Base-by-base conservation (phyloP, 257 asterid genomes). In the Solanum bukasovii region DNA sequence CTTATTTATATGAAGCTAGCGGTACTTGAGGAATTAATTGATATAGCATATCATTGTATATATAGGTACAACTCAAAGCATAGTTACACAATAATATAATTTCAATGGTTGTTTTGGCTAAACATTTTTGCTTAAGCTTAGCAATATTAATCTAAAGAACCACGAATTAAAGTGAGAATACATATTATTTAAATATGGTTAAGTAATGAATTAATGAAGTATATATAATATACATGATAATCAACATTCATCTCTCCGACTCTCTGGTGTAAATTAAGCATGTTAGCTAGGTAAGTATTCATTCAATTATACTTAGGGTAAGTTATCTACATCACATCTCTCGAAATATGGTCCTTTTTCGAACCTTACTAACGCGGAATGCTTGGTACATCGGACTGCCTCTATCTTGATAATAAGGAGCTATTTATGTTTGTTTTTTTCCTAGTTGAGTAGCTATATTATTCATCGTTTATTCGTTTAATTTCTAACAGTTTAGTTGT, bases 331-430 rank as follows among this genome's bases (percentile, higher is more conserved):
- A n/a, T 65, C 8, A n/a, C 8, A 65, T 0, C 6, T 25, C 16
- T 65, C 33, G 2, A 11, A 5, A n/a, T n/a, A 6, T 2, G 72
- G 7, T 8, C 2, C 3, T 23, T 61, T 18, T 23, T 21, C 2
- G 0, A 61, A 61, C 0, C 13, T 10, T 61, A 10, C 29, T 61
- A 21, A 61, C 5, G 5, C 70, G 6, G 3, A 0, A 23, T 61
- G 0, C 25, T 61, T 61, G 9, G 2, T 56, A 7, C 65, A 56
- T 20, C 2, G 5, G 25, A 3, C 8, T 49, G 59, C 7, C 21
- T 1, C 65, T 56, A 0, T 0, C 0, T 61, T 61, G 70, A 4
- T 61, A 61, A 61, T 9, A 61, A 61, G 70, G 29, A 61, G 29
- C 27, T 23, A 61, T 23, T 61, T 21, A 61, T 61, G 13, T 61